Base-by-base conservation (phyloP, 345 rosid species). In the Arabis alpina region DNA sequence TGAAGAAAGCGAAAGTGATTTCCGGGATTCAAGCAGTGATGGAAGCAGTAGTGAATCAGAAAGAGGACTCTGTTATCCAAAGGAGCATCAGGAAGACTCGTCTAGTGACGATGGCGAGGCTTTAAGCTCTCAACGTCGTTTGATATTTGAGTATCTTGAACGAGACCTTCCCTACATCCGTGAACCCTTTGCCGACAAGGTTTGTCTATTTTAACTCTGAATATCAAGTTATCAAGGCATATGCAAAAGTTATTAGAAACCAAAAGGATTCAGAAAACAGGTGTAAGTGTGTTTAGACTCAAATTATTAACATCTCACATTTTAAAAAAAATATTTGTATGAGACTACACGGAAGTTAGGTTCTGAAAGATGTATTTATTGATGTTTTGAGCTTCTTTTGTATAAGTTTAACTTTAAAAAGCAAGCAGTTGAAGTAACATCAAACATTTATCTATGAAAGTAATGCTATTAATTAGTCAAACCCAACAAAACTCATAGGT, bases 181-280 rank as follows among this genome's bases (percentile, higher is more conserved):
- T 34, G 88, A 91, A 70, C 99, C 99, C 40, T 80, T 94, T 62
- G 86, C 99, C 58, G 91, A 91, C 82, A 90, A 94, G 95, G 99
- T 77, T 69, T 83, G 81, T 71, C 52, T 39, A 8, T 54, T 56
- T 42, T 55, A 30, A 10, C 61, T 43, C 53, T 30, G 3, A 25
- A 9, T 54, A 36, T 72, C 15, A 45, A 54, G 45, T 24, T 19
- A 47, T 4, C 50, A 43, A 72, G 13, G 32, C 59, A 53, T 54
- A 48, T 37, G 50, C 13, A 37, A 19, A 40, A 41, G 11, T 50
- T 40, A 60, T 10, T 16, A 50, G 15, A 40, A 41, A 16, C 52
- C 53, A 16, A 11, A 60, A 16, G 37, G 44, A 16, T 50, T 60
- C 1, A 7, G 57, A 12, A 39, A 64, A 40, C 16, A 27, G 39